Evolutionary conservation across 768 basidiomycete species (phyloP).

Genomic region (Amanita polypyramis): DNA sequence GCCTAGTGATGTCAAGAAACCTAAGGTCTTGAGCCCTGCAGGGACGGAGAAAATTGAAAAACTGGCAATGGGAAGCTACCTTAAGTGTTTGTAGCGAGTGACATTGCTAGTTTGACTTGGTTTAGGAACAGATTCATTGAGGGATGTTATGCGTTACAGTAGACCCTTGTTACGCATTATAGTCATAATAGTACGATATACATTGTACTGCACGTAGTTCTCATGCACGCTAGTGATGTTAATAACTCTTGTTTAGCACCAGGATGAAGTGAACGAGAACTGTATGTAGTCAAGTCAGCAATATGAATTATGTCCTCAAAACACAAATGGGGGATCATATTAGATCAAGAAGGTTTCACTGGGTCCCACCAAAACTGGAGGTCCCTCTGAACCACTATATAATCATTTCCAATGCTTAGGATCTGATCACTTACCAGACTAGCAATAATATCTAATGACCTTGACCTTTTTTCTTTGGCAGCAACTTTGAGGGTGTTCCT

Average conservation of each 20-base stretch:
- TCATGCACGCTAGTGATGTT: neutral
- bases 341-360: constrained; percentile 80
- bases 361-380: constrained; percentile 37
- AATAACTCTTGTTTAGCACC: neutral
- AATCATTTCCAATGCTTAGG: constrained; percentile 41
- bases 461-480: too few relatives aligned
- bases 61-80: too few relatives aligned
- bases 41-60: too few relatives aligned
- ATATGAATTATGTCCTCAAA: neutral
- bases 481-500: neutral
- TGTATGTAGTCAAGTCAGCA: neutral
- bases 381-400: constrained; percentile 68
- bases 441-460: neutral
- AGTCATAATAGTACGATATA: too few relatives aligned
- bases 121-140: too few relatives aligned
- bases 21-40: too few relatives aligned
- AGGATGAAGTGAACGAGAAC: neutral
- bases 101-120: too few relatives aligned
- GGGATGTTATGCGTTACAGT: too few relatives aligned
- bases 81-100: too few relatives aligned
- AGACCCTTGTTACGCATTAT: too few relatives aligned
- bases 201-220: neutral
- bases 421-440: constrained; percentile 9
- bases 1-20: too few relatives aligned
- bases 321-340: constrained; percentile 44